Evolutionary conservation across 1,139 yeast genomes (phyloP).

Genomic region (Hyphopichia khmerensis): DNA sequence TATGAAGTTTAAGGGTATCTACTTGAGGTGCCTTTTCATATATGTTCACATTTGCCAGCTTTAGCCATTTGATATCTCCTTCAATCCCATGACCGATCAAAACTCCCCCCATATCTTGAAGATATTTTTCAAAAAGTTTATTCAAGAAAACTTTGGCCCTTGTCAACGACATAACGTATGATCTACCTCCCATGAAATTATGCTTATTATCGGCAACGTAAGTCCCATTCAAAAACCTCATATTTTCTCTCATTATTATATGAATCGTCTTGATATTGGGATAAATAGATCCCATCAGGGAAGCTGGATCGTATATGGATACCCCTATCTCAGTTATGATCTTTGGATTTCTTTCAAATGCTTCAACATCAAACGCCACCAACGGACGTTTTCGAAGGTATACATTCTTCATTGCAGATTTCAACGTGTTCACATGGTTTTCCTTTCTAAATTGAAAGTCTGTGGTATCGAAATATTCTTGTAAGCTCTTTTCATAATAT

Average conservation of each 20-base stretch:
- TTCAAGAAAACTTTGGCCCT: slow-evolving; percentile 42
- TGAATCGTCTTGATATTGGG: slow-evolving; percentile 57
- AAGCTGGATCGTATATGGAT: slow-evolving; percentile 60
- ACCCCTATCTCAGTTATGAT: slow-evolving; percentile 70
- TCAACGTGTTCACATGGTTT: slow-evolving; percentile 16
- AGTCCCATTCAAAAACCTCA: slow-evolving; percentile 45
- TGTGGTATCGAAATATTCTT: slow-evolving; percentile 16
- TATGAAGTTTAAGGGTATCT: slow-evolving; percentile 57
- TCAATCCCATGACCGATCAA: slow-evolving; percentile 70
- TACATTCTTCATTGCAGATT: slow-evolving; percentile 24
- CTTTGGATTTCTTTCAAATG: slow-evolving; percentile 50
- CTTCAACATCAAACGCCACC: slow-evolving; percentile 66
- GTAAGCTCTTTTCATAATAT: slow-evolving; percentile 2
- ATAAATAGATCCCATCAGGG: slow-evolving; percentile 33
- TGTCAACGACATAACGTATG: slow-evolving; percentile 38
- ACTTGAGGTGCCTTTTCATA: slow-evolving; percentile 32
- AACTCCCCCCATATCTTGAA: slow-evolving; percentile 23
- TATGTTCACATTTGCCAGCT: slow-evolving; percentile 44
- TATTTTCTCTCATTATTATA: slow-evolving; percentile 54
- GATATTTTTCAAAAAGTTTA: slow-evolving; percentile 41
- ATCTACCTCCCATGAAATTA: slow-evolving; percentile 57
- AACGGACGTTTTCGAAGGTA: slow-evolving; percentile 37
- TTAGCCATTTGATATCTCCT: slow-evolving; percentile 61
- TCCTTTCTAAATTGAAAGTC: slow-evolving; percentile 19
- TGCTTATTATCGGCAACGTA: slow-evolving; percentile 66